Evolutionary conservation across 2,329 filamentous ascomycete species (phyloP).

Genomic region (Knufia fluminis): DNA sequence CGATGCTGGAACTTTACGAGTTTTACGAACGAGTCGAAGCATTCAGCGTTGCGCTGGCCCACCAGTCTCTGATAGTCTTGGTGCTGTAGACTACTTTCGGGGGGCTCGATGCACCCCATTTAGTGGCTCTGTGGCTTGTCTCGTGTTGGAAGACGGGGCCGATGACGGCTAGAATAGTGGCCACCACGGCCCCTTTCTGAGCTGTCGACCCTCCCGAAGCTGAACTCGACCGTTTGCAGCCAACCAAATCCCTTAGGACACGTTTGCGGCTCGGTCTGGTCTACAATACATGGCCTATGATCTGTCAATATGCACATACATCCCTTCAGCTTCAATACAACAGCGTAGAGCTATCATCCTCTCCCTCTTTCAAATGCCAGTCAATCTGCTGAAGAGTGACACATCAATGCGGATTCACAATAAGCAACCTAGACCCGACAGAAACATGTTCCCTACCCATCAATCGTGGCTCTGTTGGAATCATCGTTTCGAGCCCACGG

Average conservation of each 20-base stretch:
- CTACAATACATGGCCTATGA: conserved; percentile 6
- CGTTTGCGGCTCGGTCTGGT: conserved; percentile 1
- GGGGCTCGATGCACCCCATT: neutral
- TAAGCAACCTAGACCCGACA: neutral
- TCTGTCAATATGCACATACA: neutral
- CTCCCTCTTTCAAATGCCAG: neutral
- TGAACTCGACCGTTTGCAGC: conserved; percentile 5
- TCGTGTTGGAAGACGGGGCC: neutral
- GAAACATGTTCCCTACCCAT: neutral
- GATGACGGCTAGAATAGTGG: conserved; percentile 2
- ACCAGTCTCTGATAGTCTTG: neutral
- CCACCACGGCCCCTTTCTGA: conserved; percentile 1
- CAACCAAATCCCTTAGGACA: neutral
- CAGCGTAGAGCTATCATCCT: neutral
- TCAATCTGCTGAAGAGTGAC: neutral
- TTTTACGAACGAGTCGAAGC: neutral
- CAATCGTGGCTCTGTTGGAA: neutral
- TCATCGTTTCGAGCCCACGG: neutral
- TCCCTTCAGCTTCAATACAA: neutral
- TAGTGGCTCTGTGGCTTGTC: conserved; percentile 4
- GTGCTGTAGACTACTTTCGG: neutral
- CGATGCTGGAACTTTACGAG: neutral
- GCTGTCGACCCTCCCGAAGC: conserved; percentile 2
- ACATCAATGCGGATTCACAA: neutral
- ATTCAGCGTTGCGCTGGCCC: neutral